Evolutionary conservation across 176 grass and related monocot species (phyloP).

Genomic region (Aegilops speltoides): DNA sequence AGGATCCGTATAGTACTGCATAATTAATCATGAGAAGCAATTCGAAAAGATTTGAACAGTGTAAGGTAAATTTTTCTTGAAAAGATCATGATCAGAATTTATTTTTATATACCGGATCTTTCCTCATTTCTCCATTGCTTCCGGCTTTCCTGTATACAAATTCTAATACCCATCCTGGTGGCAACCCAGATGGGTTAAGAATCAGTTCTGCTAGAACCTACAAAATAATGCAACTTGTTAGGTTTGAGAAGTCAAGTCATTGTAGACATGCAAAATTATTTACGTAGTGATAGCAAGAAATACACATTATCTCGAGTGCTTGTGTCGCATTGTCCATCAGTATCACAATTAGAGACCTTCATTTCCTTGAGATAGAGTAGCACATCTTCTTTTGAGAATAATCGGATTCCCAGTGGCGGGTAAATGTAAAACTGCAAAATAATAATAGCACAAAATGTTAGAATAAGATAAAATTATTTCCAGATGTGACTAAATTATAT

Average conservation of each 20-base stretch:
- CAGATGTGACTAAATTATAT: too few relatives aligned
- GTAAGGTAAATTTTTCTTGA: background rate
- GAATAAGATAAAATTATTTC: too few relatives aligned
- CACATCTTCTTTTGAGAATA: too few relatives aligned
- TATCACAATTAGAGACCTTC: too few relatives aligned
- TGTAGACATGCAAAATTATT: background rate
- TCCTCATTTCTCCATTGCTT: constrained; percentile 7
- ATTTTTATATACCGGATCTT: constrained; percentile 34
- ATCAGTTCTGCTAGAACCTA: constrained; percentile 43
- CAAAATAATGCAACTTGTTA: background rate
- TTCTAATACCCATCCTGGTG: constrained; percentile 43
- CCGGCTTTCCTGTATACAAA: constrained; percentile 27
- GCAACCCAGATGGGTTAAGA: constrained; percentile 30
- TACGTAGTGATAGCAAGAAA: background rate
- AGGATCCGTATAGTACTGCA: constrained; percentile 49
- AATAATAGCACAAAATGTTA: too few relatives aligned
- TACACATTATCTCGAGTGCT: constrained; percentile 18
- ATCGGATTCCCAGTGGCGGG: too few relatives aligned
- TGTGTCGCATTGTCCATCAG: background rate
- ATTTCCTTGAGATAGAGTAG: too few relatives aligned
- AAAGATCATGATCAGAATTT: too few relatives aligned
- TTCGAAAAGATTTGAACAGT: background rate
- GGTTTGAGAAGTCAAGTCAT: background rate
- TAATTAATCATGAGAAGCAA: background rate
- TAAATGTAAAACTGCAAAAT: too few relatives aligned